Percentiles rank a stretch among this genome's conserved stretches.
These are phyloP conservation scores for Rhodamnia argentea DNA, from an alignment of 345 rosid genomes.

Conservation along the genomic window DNA sequence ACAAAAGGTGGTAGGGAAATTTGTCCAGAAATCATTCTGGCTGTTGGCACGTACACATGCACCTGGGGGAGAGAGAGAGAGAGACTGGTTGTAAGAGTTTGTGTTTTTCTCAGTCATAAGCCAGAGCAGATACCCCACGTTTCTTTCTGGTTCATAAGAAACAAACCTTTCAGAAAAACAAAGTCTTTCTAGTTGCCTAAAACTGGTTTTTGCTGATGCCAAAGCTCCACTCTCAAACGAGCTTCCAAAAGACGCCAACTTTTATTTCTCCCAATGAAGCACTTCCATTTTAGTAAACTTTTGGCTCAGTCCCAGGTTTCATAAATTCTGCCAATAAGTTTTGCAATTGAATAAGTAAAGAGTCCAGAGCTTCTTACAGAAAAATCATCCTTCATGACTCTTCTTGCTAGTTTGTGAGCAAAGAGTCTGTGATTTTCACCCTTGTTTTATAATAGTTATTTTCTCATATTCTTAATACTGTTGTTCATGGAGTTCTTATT, in stretches of 20 bases:
- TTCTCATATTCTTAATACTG: neutral
- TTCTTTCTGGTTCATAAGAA: neutral
- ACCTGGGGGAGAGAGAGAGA: neutral
- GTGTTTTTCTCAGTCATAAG: neutral
- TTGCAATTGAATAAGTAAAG: neutral
- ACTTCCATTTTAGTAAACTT: neutral
- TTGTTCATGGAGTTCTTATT: neutral
- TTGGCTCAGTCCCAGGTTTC: neutral
- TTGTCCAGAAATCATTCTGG: neutral
- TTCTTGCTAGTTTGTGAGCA: neutral
- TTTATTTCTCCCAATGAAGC: neutral
- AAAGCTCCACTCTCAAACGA: neutral
- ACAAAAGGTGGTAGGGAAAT: neutral
- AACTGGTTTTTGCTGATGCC: neutral
- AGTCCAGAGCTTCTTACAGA: neutral
- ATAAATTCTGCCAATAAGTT: neutral
- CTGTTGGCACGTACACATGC: neutral
- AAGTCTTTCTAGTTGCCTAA: neutral
- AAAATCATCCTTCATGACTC: neutral
- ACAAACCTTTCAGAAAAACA: neutral
- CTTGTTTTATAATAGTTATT: neutral
- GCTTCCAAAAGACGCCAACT: neutral
- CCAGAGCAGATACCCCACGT: neutral
- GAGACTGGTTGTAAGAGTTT: neutral
- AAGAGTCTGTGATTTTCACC: neutral